Conservation (phyloP, 2,329 filamentous ascomycete genomes). For the Exophiala calicioides region DNA sequence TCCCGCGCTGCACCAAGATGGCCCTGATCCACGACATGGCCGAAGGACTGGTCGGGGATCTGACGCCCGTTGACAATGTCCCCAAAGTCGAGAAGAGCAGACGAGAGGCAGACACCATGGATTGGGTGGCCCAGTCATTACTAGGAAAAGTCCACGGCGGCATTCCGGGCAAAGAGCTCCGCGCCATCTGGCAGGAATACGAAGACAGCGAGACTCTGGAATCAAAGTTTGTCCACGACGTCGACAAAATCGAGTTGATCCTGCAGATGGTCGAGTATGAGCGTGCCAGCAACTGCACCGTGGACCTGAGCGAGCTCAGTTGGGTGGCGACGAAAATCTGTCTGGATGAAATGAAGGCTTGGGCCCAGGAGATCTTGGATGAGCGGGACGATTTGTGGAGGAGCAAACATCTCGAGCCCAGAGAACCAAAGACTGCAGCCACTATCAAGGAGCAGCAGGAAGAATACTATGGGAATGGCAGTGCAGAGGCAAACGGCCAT, state of each 20-base stretch:
- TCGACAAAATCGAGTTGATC: constrained; percentile 95
- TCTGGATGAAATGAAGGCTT: constrained; percentile 75
- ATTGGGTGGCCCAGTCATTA: constrained; percentile 75
- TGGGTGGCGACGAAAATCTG: constrained; percentile 73
- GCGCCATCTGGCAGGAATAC: constrained; percentile 89
- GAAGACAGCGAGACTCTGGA: constrained; percentile 84
- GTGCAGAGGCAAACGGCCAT: constrained; percentile 3
- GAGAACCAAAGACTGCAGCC: constrained; percentile 21
- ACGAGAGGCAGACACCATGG: constrained; percentile 86
- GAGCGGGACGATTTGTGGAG: constrained; percentile 77
- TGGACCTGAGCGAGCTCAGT: constrained; percentile 84
- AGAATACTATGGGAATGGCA: constrained; percentile 31
- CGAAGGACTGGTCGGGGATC: constrained; percentile 90
- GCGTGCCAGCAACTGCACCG: constrained; percentile 61
- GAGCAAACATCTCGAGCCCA: constrained; percentile 38
- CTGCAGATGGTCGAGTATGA: constrained; percentile 98
- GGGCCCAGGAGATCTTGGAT: constrained; percentile 73
- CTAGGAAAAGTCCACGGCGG: constrained; percentile 76
- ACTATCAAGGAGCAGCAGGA: constrained; percentile 30
- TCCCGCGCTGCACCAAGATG: constrained; percentile 88
- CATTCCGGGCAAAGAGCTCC: constrained; percentile 67
- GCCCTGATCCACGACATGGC: constrained; percentile 97
- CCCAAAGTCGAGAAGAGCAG: constrained; percentile 84
- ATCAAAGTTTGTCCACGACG: constrained; percentile 87
- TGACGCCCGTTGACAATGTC: constrained; percentile 87